Conservation (phyloP, 768 basidiomycete genomes). For the Lactarius sp. region DNA sequence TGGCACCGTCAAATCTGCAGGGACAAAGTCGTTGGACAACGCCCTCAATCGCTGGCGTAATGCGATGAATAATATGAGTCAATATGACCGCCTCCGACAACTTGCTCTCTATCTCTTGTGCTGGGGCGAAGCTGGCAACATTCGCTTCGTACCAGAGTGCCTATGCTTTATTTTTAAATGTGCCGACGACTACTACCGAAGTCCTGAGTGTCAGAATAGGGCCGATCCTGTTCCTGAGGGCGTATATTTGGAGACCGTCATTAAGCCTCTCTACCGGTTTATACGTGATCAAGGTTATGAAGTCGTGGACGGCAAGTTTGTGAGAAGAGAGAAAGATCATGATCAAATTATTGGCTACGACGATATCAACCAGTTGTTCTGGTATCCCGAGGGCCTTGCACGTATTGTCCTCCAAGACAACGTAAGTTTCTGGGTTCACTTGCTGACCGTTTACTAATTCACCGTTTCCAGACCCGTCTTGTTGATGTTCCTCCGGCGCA, state of each 20-base stretch:
- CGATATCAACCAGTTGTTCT: slow-evolving; percentile 98
- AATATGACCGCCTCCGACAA: slow-evolving; percentile 96
- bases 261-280: slow-evolving; percentile 94
- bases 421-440: slow-evolving; percentile 41
- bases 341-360: slow-evolving; percentile 98
- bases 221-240: slow-evolving; percentile 93
- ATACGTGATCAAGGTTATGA: slow-evolving; percentile 98
- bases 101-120: slow-evolving; percentile 93
- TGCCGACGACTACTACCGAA: slow-evolving; percentile 98
- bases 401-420: slow-evolving; percentile 87
- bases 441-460: slow-evolving; percentile 8
- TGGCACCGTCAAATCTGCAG: slow-evolving; percentile 45
- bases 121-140: slow-evolving; percentile 98
- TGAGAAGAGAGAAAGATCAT: slow-evolving; percentile 91
- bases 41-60: slow-evolving; percentile 94
- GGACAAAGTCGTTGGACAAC: slow-evolving; percentile 82
- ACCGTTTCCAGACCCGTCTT: slow-evolving; percentile 64
- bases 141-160: slow-evolving; percentile 94
- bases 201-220: slow-evolving; percentile 93
- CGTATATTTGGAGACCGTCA: slow-evolving; percentile 82
- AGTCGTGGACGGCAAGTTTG: slow-evolving; percentile 90
- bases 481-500: slow-evolving; percentile 89
- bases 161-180: slow-evolving; percentile 99
- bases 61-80: slow-evolving; percentile 99
- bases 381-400: slow-evolving; percentile 98